Base-by-base conservation (phyloP, 192 early-diverging fungal genomes). In the Linnemannia exigua region DNA sequence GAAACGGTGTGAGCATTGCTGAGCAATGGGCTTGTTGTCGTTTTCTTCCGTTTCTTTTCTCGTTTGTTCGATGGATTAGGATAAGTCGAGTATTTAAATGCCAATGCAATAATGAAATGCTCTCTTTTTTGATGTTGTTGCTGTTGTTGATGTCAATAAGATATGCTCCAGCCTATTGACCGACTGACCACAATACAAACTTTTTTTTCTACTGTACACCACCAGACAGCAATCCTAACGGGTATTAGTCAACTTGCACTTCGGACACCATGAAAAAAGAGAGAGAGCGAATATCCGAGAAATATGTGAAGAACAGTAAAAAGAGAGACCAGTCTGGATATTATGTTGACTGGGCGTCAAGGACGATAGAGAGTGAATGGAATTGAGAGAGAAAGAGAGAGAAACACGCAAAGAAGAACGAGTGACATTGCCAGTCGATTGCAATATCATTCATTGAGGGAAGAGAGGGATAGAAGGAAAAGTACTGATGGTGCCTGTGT, bases 71-170 rank as follows among this genome's bases (percentile, higher is more conserved):
- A 63, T 63, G 28, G 58, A 63, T 31, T 54, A 22, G 58, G 28
- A 15, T 31, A 54, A 7, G 41, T 44, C 15, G 58, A 25, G 31
- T 63, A 31, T 31, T 31, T 31, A 31, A 63, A 63, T 63, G 58
- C 58, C 58, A 33, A 31, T 63, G 58, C 58, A 63, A 63, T 63
- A 63, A 33, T 63, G 58, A 63, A 63, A 25, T 63, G 58, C 58
- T 63, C 58, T 1, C 52, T 58, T n/a, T 58, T 58, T 58, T 58
- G n/a, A n/a, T n/a, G n/a, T 51, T 51, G 11, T 54, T 22, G 22
- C 5, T 31, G n/a, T 31, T 31, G 25, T 63, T 58, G 22, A 9
- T 58, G n/a, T 63, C 28, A 31, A 63, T 31, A 63, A 33, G 58
- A 63, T 31, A 63, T 63, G 58, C 28, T 63, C 16, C 44, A 8